A percentile compares a stretch with the other conserved stretches of the same genome.
Evolutionary conservation across 2,329 filamentous ascomycete genomes (phyloP).

Genomic region (Ambrosiella beaveri): DNA sequence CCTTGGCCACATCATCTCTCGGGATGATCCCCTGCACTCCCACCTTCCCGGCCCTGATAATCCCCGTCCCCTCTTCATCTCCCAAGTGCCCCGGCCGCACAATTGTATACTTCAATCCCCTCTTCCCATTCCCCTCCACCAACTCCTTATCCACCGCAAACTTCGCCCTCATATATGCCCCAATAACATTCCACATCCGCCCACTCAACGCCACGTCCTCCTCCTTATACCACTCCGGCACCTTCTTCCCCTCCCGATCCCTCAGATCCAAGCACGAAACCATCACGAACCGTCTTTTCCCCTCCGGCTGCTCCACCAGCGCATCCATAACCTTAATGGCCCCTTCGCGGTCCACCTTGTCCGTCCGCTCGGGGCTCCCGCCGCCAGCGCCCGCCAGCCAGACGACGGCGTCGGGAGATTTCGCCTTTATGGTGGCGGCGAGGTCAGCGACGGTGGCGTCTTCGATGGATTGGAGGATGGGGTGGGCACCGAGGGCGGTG

Average conservation of each 20-base stretch:
- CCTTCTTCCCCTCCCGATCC: conserved; percentile 21
- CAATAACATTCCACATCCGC: conserved; percentile 23
- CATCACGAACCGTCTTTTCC: conserved; percentile 25
- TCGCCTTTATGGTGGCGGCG: conserved; percentile 20
- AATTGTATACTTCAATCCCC: conserved; percentile 28
- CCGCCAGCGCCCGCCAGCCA: conserved; percentile 19
- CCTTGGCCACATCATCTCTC: conserved; percentile 28
- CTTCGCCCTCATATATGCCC: conserved; percentile 25
- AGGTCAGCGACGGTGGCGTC: conserved; percentile 22
- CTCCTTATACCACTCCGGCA: conserved; percentile 27
- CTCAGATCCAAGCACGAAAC: conserved; percentile 29
- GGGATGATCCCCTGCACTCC: conserved; percentile 22
- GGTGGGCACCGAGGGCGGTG: conserved; percentile 23
- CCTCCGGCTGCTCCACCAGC: conserved; percentile 19
- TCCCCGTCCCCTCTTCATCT: conserved; percentile 23
- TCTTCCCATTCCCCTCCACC: conserved; percentile 15
- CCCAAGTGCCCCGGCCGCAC: conserved; percentile 25
- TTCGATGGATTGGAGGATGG: conserved; percentile 27
- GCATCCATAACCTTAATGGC: conserved; percentile 30
- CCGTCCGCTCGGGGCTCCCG: conserved; percentile 22
- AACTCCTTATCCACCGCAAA: conserved; percentile 25
- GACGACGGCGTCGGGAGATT: conserved; percentile 19
- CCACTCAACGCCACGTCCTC: conserved; percentile 21
- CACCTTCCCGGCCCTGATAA: conserved; percentile 25
- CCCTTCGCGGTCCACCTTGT: conserved; percentile 27